Evolutionary conservation across 345 rosid genomes (phyloP).

Genomic region (Lagerstroemia speciosa): DNA sequence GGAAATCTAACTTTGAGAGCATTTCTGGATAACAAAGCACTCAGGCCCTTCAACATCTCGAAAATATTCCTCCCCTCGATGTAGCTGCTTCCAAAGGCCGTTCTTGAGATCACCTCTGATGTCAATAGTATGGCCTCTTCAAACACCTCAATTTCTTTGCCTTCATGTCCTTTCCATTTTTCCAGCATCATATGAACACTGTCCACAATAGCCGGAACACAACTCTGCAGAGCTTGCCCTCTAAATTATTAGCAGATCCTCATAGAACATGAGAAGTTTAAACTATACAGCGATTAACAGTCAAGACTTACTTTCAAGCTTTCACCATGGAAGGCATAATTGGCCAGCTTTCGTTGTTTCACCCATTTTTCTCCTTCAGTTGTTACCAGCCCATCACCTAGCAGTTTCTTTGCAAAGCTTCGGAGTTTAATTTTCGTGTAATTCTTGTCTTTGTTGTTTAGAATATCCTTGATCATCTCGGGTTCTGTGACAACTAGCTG

Average conservation of each 20-base stretch:
- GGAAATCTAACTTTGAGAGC: constrained; percentile 17
- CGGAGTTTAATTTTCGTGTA: constrained; percentile 4
- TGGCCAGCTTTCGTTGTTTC: constrained; percentile 34
- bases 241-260: background rate
- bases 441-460: constrained; percentile 23
- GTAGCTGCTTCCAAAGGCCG: constrained; percentile 44
- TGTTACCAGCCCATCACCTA: constrained; percentile 31
- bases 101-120: constrained; percentile 38
- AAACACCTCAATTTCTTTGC: constrained; percentile 29
- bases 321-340: constrained; percentile 38
- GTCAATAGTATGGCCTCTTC: constrained; percentile 34
- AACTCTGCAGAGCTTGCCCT: constrained; percentile 11
- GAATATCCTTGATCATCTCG: constrained; percentile 31
- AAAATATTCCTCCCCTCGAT: constrained; percentile 33
- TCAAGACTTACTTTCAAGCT: constrained; percentile 26
- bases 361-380: constrained; percentile 34
- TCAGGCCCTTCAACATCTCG: constrained; percentile 20
- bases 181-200: constrained; percentile 35
- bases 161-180: constrained; percentile 27
- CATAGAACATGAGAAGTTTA: too few relatives aligned
- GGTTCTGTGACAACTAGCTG: constrained; percentile 29
- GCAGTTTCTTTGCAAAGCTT: constrained; percentile 8
- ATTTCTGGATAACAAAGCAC: constrained; percentile 10
- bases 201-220: constrained; percentile 27
- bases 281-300: background rate